Evolutionary conservation across 2,329 filamentous ascomycete species (phyloP).

Genomic region (Elsinoe fawcettii): DNA sequence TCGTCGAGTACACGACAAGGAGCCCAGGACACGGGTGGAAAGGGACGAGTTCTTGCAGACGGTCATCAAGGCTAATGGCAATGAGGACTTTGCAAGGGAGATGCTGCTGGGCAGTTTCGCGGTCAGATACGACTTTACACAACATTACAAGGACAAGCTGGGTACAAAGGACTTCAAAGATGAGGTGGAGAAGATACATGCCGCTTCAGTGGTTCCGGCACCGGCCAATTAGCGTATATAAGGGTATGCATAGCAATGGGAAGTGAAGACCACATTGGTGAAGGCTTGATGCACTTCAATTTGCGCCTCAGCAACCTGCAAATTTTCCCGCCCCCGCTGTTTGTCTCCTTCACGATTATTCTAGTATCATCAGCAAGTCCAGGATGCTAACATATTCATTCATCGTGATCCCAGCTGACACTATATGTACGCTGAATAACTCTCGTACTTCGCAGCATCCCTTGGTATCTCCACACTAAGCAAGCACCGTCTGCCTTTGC

Average conservation of each 20-base stretch:
- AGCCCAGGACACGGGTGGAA: slow-evolving; percentile 18
- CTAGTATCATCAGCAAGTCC: background rate
- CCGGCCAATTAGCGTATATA: background rate
- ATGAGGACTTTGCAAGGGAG: slow-evolving; percentile 20
- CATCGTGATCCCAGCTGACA: background rate
- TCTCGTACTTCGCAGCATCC: too few species aligned
- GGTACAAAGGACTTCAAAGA: slow-evolving; percentile 10
- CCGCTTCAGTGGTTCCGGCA: background rate
- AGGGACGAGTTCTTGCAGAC: slow-evolving; percentile 22
- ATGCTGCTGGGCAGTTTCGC: slow-evolving; percentile 22
- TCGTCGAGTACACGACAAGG: slow-evolving; percentile 20
- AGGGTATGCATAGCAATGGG: background rate
- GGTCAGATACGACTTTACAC: slow-evolving; percentile 19
- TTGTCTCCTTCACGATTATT: too few species aligned
- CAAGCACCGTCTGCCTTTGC: slow-evolving; percentile 34
- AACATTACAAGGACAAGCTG: slow-evolving; percentile 21
- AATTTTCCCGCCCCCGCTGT: too few species aligned
- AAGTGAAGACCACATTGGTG: too few species aligned
- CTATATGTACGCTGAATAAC: too few species aligned
- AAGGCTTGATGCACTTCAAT: too few species aligned
- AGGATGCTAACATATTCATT: background rate
- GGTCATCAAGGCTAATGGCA: slow-evolving; percentile 19
- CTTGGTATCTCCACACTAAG: background rate
- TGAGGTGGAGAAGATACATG: slow-evolving; percentile 3
- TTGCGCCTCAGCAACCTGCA: too few species aligned